Evolutionary conservation across 805 yeast genomes (phyloP), one percentile per base, ranked within the genome.

Genomic region (Starmerella geochares): DNA sequence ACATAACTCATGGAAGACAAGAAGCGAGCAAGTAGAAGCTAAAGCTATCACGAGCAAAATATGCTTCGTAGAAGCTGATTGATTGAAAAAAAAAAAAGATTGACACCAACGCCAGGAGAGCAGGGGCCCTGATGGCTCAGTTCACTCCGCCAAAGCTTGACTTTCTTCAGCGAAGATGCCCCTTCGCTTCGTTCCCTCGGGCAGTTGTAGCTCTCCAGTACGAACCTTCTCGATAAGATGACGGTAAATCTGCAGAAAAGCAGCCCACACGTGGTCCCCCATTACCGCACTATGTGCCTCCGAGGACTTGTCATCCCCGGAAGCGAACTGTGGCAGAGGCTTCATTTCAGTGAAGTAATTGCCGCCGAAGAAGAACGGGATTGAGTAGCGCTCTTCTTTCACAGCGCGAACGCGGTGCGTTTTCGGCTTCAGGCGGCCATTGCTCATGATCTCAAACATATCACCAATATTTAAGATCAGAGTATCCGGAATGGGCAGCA

Each of bases 381-480:
- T 23, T 63, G 59, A 9, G 66, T 61, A 14, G 51, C 60, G 44
- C 54, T 56, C 27, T 67, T 62, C 42, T 65, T 54, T 3, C 79
- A 80, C 19, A 71, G 68, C 46, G 67, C 56, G 42, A 7, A 77
- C 81, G 42, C 74, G 65, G 58, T 78, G 83, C 13, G 78, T 73
- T 0, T 83, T 78, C 20, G 82, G 80, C 48, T 74, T 74, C 56
- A 81, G 76, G 7, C 75, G 73, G 0, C 81, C 82, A 31, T 71
- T 71, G 7, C 81, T 74, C 37, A 78, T 64, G 1, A 80, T 79
- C 59, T 78, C 82, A 37, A 78, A 67, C 2, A 81, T 78, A 57
- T 77, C 81, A 13, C 82, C 83, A 16, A 72, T 77, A 54, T 76
- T 77, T 2, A 78, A 78, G 6, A 78, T 81, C 42, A 76, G 65